These are phyloP conservation scores for Diaporthe sp. DNA, from an alignment of 2,329 filamentous ascomycete genomes.

Conservation along the genomic window DNA sequence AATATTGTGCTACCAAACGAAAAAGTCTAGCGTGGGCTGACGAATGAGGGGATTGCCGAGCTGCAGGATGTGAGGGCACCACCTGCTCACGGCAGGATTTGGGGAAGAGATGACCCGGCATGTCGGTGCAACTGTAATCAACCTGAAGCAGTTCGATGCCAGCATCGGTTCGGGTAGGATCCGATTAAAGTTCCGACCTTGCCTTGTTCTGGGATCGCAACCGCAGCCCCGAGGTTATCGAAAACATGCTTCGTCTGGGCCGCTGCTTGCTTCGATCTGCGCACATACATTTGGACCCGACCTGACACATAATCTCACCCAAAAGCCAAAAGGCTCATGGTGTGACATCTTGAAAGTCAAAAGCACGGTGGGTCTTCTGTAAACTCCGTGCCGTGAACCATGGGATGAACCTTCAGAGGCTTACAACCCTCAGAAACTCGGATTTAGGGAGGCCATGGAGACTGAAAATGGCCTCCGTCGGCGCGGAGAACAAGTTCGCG, in stretches of 20 bases:
- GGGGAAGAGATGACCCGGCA: neutral
- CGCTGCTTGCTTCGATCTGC: neutral
- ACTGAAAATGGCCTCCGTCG: neutral
- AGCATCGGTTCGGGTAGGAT: conserved; percentile 2
- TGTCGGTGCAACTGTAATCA: conserved; percentile 22
- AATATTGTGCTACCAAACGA: conserved; percentile 16
- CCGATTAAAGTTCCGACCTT: conserved; percentile 6
- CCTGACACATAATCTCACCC: conserved; percentile 9
- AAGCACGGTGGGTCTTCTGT: neutral
- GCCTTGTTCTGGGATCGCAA: neutral
- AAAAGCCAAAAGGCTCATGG: conserved; percentile 8
- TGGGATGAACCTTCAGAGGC: conserved; percentile 9
- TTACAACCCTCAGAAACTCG: neutral
- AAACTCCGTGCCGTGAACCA: neutral
- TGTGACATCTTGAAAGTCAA: conserved; percentile 7
- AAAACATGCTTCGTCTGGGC: conserved; percentile 15
- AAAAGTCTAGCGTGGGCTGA: conserved; percentile 2
- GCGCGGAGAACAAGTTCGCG: neutral
- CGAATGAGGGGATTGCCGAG: conserved; percentile 29
- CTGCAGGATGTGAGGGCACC: neutral
- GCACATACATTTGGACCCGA: conserved; percentile 19
- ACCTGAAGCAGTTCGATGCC: neutral
- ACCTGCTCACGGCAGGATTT: neutral
- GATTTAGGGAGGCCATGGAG: neutral
- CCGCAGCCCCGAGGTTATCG: conserved; percentile 20